Evolutionary conservation across 192 early-diverging fungal genomes (phyloP).

Genomic region (Linnemannia schmuckeri): DNA sequence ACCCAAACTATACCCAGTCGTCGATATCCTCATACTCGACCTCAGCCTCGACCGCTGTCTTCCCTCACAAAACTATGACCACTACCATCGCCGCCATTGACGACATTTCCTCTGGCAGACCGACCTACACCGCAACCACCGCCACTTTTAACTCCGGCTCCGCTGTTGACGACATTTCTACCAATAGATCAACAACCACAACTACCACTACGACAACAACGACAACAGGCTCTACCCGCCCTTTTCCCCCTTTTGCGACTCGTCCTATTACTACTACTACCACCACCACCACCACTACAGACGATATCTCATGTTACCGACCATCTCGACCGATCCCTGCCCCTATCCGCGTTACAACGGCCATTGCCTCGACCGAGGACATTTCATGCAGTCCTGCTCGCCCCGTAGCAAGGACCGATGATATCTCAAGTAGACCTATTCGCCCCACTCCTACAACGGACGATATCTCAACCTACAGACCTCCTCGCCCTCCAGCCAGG

Average conservation of each 20-base stretch:
- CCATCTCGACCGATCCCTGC: background rate
- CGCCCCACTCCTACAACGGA: background rate
- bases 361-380: background rate
- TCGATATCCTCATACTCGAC: background rate
- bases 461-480: too few relatives aligned
- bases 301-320: background rate
- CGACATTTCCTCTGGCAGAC: background rate
- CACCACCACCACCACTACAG: background rate
- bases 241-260: background rate
- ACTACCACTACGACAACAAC: background rate
- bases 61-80: background rate
- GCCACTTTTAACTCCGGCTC: background rate
- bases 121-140: background rate
- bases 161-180: background rate
- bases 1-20: constrained; percentile 2
- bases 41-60: background rate
- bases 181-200: background rate
- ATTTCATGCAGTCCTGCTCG: background rate
- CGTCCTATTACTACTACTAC: background rate
- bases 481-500: too few relatives aligned
- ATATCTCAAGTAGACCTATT: background rate
- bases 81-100: background rate
- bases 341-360: background rate
- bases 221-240: background rate
- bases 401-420: background rate